A percentile compares a stretch with the other conserved stretches of the same genome.
phyloP scores from a whole-genome alignment of 1,139 yeast species.

The Lodderomyces elongisporus region DNA sequence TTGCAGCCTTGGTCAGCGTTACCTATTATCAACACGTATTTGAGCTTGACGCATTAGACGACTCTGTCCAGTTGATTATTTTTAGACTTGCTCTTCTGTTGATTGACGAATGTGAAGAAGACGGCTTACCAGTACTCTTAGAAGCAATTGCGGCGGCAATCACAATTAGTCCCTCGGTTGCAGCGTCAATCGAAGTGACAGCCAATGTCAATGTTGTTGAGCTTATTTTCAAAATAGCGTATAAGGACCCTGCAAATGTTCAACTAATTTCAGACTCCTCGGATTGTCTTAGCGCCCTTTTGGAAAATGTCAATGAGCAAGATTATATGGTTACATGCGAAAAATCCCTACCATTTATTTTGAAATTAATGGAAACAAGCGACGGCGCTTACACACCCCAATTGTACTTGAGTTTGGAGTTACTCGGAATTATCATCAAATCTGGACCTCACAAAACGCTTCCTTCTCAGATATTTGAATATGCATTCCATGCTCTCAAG shows the following conservation, averaged over 20 bases:
- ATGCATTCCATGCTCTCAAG: slow-evolving; percentile 48
- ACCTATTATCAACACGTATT: slow-evolving; percentile 51
- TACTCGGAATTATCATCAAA: slow-evolving; percentile 54
- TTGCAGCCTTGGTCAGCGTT: slow-evolving; percentile 49
- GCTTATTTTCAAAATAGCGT: slow-evolving; percentile 58
- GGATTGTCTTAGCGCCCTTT: slow-evolving; percentile 54
- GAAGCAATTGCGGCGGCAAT: slow-evolving; percentile 62
- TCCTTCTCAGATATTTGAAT: slow-evolving; percentile 45
- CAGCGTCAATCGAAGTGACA: slow-evolving; percentile 22
- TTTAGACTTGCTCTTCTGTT: slow-evolving; percentile 34
- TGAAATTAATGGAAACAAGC: slow-evolving; percentile 26
- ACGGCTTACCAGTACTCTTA: slow-evolving; percentile 70
- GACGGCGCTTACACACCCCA: slow-evolving; percentile 49
- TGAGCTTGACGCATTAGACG: slow-evolving; percentile 23
- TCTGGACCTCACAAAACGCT: slow-evolving; percentile 33
- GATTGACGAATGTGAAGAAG: slow-evolving; percentile 70
- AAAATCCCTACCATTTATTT: slow-evolving; percentile 49
- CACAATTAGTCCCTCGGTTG: slow-evolving; percentile 34
- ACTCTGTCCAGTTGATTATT: slow-evolving; percentile 22
- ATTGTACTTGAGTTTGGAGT: slow-evolving; percentile 61
- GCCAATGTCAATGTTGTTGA: slow-evolving; percentile 33
- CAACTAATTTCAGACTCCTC: slow-evolving; percentile 62
- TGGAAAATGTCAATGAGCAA: slow-evolving; percentile 41
- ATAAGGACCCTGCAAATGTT: slow-evolving; percentile 71
- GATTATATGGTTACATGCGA: slow-evolving; percentile 48